Conservation (phyloP, 1,284 basidiomycete genomes). For the Coniophora puteana region DNA sequence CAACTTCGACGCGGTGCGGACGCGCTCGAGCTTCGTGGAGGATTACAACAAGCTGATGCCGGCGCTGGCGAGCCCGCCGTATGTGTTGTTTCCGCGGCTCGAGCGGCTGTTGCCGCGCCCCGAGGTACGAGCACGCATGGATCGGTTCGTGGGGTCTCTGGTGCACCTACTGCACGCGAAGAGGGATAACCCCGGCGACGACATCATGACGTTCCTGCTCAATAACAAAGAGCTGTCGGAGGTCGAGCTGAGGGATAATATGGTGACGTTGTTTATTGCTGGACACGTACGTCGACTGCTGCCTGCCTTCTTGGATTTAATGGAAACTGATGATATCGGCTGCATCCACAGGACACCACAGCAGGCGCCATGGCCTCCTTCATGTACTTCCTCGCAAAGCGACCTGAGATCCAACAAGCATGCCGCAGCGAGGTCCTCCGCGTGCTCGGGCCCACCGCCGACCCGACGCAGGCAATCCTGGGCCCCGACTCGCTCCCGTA, state of each 20-base stretch:
- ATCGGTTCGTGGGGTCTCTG: background rate
- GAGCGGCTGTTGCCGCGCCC: background rate
- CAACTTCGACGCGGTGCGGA: constrained; percentile 28
- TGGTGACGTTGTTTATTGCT: constrained; percentile 30
- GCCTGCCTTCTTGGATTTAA: background rate
- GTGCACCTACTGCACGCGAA: background rate
- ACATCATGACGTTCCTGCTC: constrained; percentile 32
- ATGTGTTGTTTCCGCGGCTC: constrained; percentile 19
- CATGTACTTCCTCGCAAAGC: constrained; percentile 27
- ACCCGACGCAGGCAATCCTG: constrained; percentile 22
- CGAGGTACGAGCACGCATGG: background rate
- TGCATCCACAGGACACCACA: constrained; percentile 24
- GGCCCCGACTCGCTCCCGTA: constrained; percentile 17
- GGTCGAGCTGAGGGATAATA: constrained; percentile 28
- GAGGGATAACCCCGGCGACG: constrained; percentile 27
- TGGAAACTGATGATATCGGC: background rate
- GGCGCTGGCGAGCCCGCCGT: constrained; percentile 23
- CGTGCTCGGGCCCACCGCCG: constrained; percentile 15
- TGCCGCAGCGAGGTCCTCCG: constrained; percentile 24
- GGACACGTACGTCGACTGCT: constrained; percentile 23
- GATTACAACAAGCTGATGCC: constrained; percentile 29
- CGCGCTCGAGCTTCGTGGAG: constrained; percentile 24
- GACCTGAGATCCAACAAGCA: constrained; percentile 24
- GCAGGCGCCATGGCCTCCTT: constrained; percentile 28
- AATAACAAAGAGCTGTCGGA: constrained; percentile 25